These are phyloP conservation scores for Salvia hispanica DNA, from an alignment of 257 asterid genomes.

Conservation along the genomic window DNA sequence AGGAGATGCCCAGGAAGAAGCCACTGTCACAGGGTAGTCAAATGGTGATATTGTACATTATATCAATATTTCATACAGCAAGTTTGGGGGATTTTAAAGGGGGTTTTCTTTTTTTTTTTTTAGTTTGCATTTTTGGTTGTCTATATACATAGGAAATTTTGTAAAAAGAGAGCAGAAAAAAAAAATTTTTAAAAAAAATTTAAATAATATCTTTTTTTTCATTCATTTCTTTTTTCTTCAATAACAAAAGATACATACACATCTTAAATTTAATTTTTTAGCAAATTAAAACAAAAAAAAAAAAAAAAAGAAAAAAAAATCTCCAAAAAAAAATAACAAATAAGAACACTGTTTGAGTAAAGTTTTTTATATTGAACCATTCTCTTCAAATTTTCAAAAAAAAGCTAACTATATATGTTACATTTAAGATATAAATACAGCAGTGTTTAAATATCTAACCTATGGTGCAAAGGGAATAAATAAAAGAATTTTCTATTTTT, in stretches of 20 bases:
- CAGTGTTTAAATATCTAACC: constrained; percentile 9
- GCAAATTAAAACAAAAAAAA: too few species aligned
- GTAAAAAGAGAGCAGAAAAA: background rate
- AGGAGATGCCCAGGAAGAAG: constrained; percentile 1
- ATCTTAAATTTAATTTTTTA: too few species aligned
- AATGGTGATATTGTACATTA: constrained; percentile 9
- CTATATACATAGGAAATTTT: constrained; percentile 4
- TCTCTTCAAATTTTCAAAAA: constrained; percentile 17
- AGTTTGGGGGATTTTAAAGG: constrained; percentile 29
- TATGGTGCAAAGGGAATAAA: constrained; percentile 8
- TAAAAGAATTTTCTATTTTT: constrained; percentile 39
- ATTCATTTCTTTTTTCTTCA: background rate
- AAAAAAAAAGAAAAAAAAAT: too few species aligned
- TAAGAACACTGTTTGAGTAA: background rate
- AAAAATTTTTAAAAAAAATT: constrained; percentile 16
- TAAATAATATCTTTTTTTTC: constrained; percentile 4
- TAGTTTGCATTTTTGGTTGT: background rate
- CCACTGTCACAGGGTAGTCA: constrained; percentile 3
- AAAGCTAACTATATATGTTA: background rate
- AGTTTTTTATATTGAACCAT: background rate
- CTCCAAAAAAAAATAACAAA: too few species aligned
- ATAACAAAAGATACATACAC: background rate
- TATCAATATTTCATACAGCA: constrained; percentile 1
- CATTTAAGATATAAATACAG: constrained; percentile 13
- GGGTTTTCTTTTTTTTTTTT: constrained; percentile 22